Conservation (phyloP, 495 filamentous ascomycete genomes). For the Ramalina intermedia region DNA sequence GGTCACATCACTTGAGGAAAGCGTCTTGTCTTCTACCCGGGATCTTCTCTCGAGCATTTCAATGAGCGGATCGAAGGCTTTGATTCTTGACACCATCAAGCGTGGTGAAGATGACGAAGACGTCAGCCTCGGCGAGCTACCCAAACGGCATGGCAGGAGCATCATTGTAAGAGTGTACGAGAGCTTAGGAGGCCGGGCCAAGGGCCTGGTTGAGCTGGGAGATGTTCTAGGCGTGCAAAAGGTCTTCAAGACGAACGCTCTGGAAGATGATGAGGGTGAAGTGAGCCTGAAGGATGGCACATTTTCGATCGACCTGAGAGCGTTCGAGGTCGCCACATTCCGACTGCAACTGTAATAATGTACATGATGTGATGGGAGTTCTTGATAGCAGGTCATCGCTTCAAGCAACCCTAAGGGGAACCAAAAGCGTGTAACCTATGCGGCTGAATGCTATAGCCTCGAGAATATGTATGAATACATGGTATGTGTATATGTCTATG, state of each 20-base stretch:
- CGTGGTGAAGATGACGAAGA: constrained; percentile 93
- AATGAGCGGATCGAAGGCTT: constrained; percentile 39
- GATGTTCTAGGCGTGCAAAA: constrained; percentile 47
- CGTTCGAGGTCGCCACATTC: constrained; percentile 86
- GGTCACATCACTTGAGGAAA: constrained; percentile 24
- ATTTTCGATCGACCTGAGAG: constrained; percentile 47
- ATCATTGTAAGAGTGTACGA: constrained; percentile 80
- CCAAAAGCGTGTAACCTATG: background rate
- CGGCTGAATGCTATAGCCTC: background rate
- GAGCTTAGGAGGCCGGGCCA: constrained; percentile 68
- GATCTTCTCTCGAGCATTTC: constrained; percentile 36
- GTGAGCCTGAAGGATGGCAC: constrained; percentile 30
- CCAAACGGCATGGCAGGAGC: constrained; percentile 54
- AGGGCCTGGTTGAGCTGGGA: constrained; percentile 47
- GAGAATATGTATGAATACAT: background rate
- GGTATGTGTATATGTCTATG: background rate
- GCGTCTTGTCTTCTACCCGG: constrained; percentile 21
- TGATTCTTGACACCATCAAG: constrained; percentile 76
- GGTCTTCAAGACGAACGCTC: constrained; percentile 63
- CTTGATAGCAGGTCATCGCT: background rate
- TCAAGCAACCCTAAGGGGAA: background rate
- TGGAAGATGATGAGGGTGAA: constrained; percentile 44
- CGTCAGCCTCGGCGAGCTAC: constrained; percentile 56
- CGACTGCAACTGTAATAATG: constrained; percentile 50
- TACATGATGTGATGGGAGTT: background rate